These are phyloP conservation scores for Xylaria scruposa DNA, from an alignment of 495 filamentous ascomycete species.

Conservation along the genomic window DNA sequence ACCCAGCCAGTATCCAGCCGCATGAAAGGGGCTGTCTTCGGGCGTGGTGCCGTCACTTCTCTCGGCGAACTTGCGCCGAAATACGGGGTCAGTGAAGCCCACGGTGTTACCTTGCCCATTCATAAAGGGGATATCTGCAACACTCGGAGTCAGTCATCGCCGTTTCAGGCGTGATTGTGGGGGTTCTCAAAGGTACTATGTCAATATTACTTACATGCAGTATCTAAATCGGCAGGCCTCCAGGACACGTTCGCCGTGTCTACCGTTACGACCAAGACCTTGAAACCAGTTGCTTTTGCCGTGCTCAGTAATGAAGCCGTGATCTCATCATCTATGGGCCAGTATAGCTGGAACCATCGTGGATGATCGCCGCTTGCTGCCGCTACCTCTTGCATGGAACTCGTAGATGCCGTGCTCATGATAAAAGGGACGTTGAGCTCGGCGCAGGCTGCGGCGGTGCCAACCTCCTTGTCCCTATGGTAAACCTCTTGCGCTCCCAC, in stretches of 20 bases:
- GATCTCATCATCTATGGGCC: slow-evolving; percentile 65
- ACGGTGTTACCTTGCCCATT: slow-evolving; percentile 51
- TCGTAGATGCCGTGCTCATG: slow-evolving; percentile 33
- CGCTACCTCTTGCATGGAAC: slow-evolving; percentile 54
- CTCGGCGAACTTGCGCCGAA: slow-evolving; percentile 51
- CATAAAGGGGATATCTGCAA: slow-evolving; percentile 56
- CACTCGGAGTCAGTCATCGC: background rate
- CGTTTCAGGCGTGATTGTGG: background rate
- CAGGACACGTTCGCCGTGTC: slow-evolving; percentile 65
- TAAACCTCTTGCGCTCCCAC: slow-evolving; percentile 58
- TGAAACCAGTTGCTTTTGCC: slow-evolving; percentile 61
- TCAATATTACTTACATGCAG: slow-evolving; percentile 46
- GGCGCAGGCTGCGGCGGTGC: slow-evolving; percentile 31
- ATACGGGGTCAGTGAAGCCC: slow-evolving; percentile 68
- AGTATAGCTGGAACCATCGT: slow-evolving; percentile 73
- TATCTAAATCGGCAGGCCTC: slow-evolving; percentile 70
- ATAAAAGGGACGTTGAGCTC: slow-evolving; percentile 52
- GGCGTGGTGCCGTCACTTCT: slow-evolving; percentile 34
- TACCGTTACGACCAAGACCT: slow-evolving; percentile 63
- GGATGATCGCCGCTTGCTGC: slow-evolving; percentile 39
- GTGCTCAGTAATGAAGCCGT: slow-evolving; percentile 67
- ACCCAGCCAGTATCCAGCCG: slow-evolving; percentile 53
- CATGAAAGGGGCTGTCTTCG: slow-evolving; percentile 35
- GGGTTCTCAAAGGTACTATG: no score
- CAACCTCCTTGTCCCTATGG: slow-evolving; percentile 54